phyloP scores from a whole-genome alignment of 2,329 filamentous ascomycete species.

The Xylariaceae sp. region DNA sequence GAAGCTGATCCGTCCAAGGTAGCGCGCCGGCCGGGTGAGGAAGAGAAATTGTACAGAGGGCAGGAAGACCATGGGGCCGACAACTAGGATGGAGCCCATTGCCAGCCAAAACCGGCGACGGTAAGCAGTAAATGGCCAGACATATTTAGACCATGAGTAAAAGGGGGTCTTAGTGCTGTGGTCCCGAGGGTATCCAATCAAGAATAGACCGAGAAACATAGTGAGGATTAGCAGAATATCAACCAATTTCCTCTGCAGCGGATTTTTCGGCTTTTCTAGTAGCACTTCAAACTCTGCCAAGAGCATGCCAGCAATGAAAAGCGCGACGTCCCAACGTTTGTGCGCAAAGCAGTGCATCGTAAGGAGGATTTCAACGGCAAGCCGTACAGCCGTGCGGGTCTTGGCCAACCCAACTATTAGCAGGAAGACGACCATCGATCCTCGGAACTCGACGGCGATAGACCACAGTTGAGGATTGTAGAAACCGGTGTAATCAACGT shows the following conservation, averaged over 20 bases:
- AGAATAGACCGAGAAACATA: slow-evolving; percentile 31
- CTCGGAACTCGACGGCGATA: slow-evolving; percentile 40
- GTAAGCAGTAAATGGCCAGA: slow-evolving; percentile 35
- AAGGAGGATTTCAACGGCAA: slow-evolving; percentile 29
- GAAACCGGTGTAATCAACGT: slow-evolving; percentile 33
- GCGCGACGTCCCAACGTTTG: slow-evolving; percentile 35
- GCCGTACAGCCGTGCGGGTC: slow-evolving; percentile 30
- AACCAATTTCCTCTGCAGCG: slow-evolving; percentile 19
- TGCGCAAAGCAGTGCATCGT: slow-evolving; percentile 32
- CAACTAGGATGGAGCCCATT: slow-evolving; percentile 41
- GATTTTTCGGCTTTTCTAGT: slow-evolving; percentile 27
- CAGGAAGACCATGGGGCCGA: slow-evolving; percentile 34
- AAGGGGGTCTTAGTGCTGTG: slow-evolving; percentile 32
- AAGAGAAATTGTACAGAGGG: slow-evolving; percentile 31
- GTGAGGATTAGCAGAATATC: slow-evolving; percentile 26
- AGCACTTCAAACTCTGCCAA: slow-evolving; percentile 34
- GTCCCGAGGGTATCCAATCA: slow-evolving; percentile 36
- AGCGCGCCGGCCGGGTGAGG: slow-evolving; percentile 47
- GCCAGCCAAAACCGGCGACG: slow-evolving; percentile 37
- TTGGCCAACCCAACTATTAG: slow-evolving; percentile 35
- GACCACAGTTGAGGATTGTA: slow-evolving; percentile 41
- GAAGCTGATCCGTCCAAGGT: slow-evolving; percentile 59
- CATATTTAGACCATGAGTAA: slow-evolving; percentile 34
- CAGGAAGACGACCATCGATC: slow-evolving; percentile 40
- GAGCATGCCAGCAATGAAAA: slow-evolving; percentile 36